Base-by-base conservation (phyloP, 2,329 filamentous ascomycete species). In the Colletotrichum higginsianum region DNA sequence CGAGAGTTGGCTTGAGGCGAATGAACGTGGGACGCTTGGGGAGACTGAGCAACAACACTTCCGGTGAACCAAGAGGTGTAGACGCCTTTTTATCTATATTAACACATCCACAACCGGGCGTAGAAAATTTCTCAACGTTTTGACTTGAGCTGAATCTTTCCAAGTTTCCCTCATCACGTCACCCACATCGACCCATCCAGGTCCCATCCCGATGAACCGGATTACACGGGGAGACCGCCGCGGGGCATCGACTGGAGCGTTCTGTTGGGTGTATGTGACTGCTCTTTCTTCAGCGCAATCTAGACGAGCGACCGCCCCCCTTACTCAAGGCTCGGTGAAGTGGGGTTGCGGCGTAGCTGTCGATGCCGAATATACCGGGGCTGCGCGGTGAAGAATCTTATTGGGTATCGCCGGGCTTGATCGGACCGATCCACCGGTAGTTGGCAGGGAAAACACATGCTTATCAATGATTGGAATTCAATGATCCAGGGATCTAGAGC, bases 371-470 rank as follows among this genome's bases (percentile, higher is more conserved):
- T 38, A 38, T 11, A 44, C 16, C 23, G 50, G 62, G 40, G 26
- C 62, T 12, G 11, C n/a, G 62, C 62, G 52, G 62, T 65, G 30
- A 13, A 6, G 18, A 47, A 57, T 7, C 30, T 38, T 21, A 65
- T 57, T 65, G 62, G 62, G 12, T 30, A 13, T 40, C 16, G 30
- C 18, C 18, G 26, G 15, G 18, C 30, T 13, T 65, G 40, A 58
- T 65, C 62, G 52, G 52, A 40, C 62, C 52, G 62, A 65, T 49
- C 52, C 30, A 65, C 42, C 26, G 52, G 52, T 26, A 65, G n/a
- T 55, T 46, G 40, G 8, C 50, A 23, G n/a, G 23, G 15, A n/a
- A 35, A 21, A 35, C 52, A 21, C 40, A 40, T 49, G 50, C 42
- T 65, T 65, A 38, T 57, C 52, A 57, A 74, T 49, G 23, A 42